A percentile compares a stretch with the other conserved stretches of the same genome.
Conservation (phyloP, 179 eudicot species). For the Silene noctiflora region DNA sequence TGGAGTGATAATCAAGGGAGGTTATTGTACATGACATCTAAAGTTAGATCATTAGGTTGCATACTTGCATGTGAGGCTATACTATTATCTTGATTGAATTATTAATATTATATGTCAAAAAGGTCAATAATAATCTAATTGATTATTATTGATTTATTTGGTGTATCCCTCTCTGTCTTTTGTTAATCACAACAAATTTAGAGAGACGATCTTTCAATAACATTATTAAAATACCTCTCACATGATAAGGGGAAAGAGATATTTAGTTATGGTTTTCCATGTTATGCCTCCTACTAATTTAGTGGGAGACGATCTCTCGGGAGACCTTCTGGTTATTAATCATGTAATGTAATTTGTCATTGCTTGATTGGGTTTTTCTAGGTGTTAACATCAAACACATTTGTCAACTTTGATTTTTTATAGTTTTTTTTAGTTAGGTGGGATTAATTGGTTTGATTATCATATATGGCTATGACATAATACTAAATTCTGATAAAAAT, state of each 20-base stretch:
- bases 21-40: slow-evolving; percentile 19
- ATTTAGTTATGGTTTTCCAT: no score
- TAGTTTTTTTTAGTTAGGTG: not conserved
- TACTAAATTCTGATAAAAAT: no score
- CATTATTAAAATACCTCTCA: no score
- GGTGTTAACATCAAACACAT: not conserved
- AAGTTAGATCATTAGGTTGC: slow-evolving; percentile 6
- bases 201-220: no score
- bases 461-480: not conserved
- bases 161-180: not conserved
- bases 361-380: not conserved
- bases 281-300: no score
- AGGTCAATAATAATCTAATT: slow-evolving; percentile 17
- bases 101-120: not conserved
- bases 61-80: slow-evolving; percentile 30
- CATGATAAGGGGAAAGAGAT: no score
- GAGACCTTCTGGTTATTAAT: no score
- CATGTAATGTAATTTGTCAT: not conserved
- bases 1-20: slow-evolving; percentile 28
- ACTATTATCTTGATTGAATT: not conserved
- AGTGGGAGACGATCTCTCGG: no score
- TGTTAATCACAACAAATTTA: no score
- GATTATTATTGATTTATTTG: not conserved
- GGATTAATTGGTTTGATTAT: not conserved
- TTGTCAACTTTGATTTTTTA: not conserved